phyloP scores from a whole-genome alignment of 2,329 filamentous ascomycete species.

The Cladosporium sp. region DNA sequence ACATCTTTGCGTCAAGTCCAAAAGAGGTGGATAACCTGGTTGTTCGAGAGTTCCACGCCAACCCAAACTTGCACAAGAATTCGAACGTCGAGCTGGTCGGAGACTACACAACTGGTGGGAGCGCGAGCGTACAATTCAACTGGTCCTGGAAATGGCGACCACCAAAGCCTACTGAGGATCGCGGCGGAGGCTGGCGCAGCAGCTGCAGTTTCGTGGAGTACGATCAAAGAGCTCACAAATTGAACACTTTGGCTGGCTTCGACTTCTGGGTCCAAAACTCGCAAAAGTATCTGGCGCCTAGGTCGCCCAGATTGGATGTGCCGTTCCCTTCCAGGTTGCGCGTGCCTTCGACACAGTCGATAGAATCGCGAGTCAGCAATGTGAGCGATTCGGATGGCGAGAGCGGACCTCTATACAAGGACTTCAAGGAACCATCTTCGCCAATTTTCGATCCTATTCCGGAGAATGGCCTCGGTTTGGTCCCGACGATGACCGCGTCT shows the following conservation, averaged over 20 bases:
- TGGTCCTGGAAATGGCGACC: conserved; percentile 98
- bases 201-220: conserved; percentile 98
- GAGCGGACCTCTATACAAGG: conserved; percentile 39
- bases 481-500: conserved; percentile 42
- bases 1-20: conserved; percentile 80
- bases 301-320: conserved; percentile 70
- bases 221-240: conserved; percentile 83
- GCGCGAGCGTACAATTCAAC: conserved; percentile 79
- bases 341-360: conserved; percentile 61
- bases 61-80: conserved; percentile 97
- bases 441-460: conserved; percentile 50
- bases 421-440: conserved; percentile 47
- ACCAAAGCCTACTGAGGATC: conserved; percentile 77
- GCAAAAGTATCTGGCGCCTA: conserved; percentile 46
- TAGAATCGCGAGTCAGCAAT: conserved; percentile 67
- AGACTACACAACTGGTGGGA: conserved; percentile 83
- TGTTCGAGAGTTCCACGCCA: conserved; percentile 92
- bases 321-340: conserved; percentile 49
- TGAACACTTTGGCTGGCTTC: conserved; percentile 88
- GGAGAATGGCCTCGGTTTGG: conserved; percentile 47
- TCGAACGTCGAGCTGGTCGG: conserved; percentile 94
- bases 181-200: conserved; percentile 90
- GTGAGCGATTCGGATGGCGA: conserved; percentile 64
- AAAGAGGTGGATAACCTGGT: conserved; percentile 91
- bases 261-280: conserved; percentile 86